Percentiles rank a stretch among this genome's conserved stretches.
Conservation (phyloP, 495 filamentous ascomycete species). For the Talaromyces stipitatus region DNA sequence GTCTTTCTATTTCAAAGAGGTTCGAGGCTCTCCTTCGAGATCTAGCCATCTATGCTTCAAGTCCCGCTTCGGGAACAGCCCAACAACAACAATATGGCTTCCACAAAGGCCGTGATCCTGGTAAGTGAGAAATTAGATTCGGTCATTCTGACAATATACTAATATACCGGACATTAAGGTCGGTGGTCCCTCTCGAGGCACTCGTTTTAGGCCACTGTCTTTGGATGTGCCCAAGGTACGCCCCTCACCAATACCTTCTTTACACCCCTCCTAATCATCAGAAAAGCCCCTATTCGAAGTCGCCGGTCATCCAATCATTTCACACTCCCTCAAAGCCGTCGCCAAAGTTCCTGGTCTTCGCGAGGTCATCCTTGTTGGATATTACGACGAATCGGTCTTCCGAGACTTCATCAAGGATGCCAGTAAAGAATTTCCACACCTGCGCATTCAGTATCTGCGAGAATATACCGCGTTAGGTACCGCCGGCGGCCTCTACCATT, state of each 20-base stretch:
- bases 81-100: slow-evolving; percentile 31
- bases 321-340: slow-evolving; percentile 91
- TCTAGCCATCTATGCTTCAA: slow-evolving; percentile 34
- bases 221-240: slow-evolving; percentile 93
- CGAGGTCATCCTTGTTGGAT: slow-evolving; percentile 95
- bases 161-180: slow-evolving; percentile 50
- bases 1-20: neutral
- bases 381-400: slow-evolving; percentile 96
- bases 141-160: neutral
- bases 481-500: slow-evolving; percentile 96
- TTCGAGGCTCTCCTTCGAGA: neutral
- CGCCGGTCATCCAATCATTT: slow-evolving; percentile 95
- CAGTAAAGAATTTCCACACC: slow-evolving; percentile 72
- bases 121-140: slow-evolving; percentile 30
- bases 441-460: slow-evolving; percentile 90
- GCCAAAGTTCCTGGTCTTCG: slow-evolving; percentile 86
- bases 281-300: slow-evolving; percentile 93
- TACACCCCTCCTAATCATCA: neutral
- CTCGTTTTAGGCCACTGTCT: slow-evolving; percentile 90
- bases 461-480: slow-evolving; percentile 97
- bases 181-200: slow-evolving; percentile 89
- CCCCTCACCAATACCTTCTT: slow-evolving; percentile 9
- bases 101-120: slow-evolving; percentile 66
- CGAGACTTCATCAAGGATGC: slow-evolving; percentile 95
- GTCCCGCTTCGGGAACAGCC: slow-evolving; percentile 38